Evolutionary conservation across 2,329 filamentous ascomycete genomes (phyloP), one percentile per base, ranked within the genome.

Genomic region (Myriosclerotinia curreyana): DNA sequence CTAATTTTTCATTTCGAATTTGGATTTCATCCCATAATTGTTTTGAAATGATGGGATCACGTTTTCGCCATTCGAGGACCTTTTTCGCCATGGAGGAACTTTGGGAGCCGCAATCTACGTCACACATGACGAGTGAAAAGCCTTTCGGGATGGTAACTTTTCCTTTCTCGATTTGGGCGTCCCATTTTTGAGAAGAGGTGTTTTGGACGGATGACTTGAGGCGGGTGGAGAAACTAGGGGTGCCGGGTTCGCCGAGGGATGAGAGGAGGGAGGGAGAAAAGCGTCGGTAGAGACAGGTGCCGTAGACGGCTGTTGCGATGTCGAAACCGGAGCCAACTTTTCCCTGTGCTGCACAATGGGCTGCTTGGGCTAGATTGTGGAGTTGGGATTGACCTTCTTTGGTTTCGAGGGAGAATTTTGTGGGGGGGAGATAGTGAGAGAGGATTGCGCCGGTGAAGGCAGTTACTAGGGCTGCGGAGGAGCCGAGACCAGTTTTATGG

Each of bases 251-350:
- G 0, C 89, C 89, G 5, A 96, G 76, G 1, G 76, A 77, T 60
- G 82, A 80, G 1, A 99, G 82, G 15, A 96, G 81, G 0, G 82
- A 79, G 0, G 95, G 93, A 0, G 91, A 94, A 79, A 99, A 99
- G n/a, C 95, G 88, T 25, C 89, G 85, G 81, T 99, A 99, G 14
- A 90, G 81, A 75, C 92, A 96, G 20, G 91, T 93, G 20, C 95
- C 95, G 76, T 92, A 97, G 20, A 96, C 92, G 22, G 95, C 95
- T 34, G 90, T 88, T 0, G 94, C 95, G 60, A 99, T 90, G 75
- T 99, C 95, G 75, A 99, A 99, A 25, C 95, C 95, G 0, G 90
- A 95, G 58, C 95, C 95, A 22, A 99, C 88, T 77, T 99, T 99
- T 31, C 95, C 95, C 79, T 99, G 95, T 0, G 95, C 95, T 1